Evolutionary conservation across 2,329 filamentous ascomycete species (phyloP).

Genomic region (Sarocladiaceae sp.): DNA sequence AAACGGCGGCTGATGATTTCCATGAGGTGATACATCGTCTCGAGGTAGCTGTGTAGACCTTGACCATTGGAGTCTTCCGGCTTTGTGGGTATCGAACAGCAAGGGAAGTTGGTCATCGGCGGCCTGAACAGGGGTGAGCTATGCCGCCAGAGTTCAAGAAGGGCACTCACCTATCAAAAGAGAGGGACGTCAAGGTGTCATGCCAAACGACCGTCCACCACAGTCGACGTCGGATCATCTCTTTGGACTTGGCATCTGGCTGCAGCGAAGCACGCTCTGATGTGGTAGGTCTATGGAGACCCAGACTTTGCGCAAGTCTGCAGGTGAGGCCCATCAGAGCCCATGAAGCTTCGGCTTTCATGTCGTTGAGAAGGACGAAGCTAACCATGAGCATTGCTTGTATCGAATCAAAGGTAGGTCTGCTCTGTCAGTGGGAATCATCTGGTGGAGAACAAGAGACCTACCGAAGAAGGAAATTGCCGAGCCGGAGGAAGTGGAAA

Average conservation of each 20-base stretch:
- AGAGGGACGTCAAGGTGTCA: constrained; percentile 58
- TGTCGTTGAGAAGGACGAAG: constrained; percentile 60
- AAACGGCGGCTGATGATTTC: constrained; percentile 53
- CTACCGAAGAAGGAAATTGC: constrained; percentile 56
- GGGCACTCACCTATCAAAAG: constrained; percentile 50
- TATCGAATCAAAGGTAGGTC: constrained; percentile 59
- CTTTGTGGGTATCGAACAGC: constrained; percentile 45
- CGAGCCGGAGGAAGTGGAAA: constrained; percentile 57
- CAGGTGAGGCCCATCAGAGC: constrained; percentile 58
- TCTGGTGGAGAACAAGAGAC: constrained; percentile 5
- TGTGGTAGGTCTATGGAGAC: constrained; percentile 44
- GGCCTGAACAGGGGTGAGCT: constrained; percentile 32
- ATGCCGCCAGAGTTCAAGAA: no score
- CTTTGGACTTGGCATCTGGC: constrained; percentile 41
- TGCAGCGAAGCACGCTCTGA: constrained; percentile 30
- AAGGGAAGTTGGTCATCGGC: constrained; percentile 56
- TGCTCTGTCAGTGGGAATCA: constrained; percentile 16
- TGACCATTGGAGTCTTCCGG: constrained; percentile 26
- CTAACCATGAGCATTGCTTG: constrained; percentile 57
- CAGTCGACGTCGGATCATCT: constrained; percentile 47
- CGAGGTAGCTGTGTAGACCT: constrained; percentile 52
- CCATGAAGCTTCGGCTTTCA: constrained; percentile 65
- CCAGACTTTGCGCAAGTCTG: constrained; percentile 58
- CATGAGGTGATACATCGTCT: constrained; percentile 60
- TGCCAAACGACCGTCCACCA: constrained; percentile 65